These are phyloP conservation scores for Cairneyella variabilis DNA, from an alignment of 495 filamentous ascomycete species.

Conservation along the genomic window DNA sequence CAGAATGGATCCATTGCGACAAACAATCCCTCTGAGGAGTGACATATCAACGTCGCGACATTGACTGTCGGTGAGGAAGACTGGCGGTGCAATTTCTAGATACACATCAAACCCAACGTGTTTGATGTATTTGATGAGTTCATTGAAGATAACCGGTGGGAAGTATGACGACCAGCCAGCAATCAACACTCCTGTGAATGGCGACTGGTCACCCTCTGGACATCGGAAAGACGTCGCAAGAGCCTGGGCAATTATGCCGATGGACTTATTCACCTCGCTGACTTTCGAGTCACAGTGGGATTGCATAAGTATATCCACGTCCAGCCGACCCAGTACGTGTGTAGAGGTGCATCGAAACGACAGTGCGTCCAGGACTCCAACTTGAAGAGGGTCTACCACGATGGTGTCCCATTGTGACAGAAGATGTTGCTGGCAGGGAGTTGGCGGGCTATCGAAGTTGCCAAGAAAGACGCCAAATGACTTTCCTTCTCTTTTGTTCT, in stretches of 20 bases:
- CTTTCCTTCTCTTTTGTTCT: conserved; percentile 26
- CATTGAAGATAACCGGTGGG: conserved; percentile 29
- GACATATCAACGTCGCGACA: conserved; percentile 29
- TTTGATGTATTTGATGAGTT: conserved; percentile 34
- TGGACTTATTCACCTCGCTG: neutral
- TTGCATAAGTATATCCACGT: conserved; percentile 1
- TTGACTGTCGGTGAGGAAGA: conserved; percentile 37
- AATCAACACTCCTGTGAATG: conserved; percentile 44
- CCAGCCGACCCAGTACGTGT: neutral
- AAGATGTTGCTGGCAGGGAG: conserved; percentile 28
- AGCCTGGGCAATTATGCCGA: neutral
- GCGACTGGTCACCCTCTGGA: conserved; percentile 33
- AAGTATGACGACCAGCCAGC: conserved; percentile 43
- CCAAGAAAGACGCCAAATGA: conserved; percentile 45
- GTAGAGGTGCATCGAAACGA: neutral
- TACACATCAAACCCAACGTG: conserved; percentile 41
- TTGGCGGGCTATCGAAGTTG: conserved; percentile 30
- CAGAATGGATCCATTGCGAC: conserved; percentile 41
- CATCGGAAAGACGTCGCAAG: conserved; percentile 26
- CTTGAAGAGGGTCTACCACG: conserved; percentile 36
- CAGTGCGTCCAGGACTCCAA: conserved; percentile 34
- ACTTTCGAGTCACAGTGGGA: conserved; percentile 11
- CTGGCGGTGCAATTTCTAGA: conserved; percentile 42
- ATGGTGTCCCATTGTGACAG: conserved; percentile 40
- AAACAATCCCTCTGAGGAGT: conserved; percentile 35